Evolutionary conservation across 2,329 filamentous ascomycete species (phyloP), one percentile per base, ranked within the genome.

Genomic region (Ascochyta clinopodiicola): DNA sequence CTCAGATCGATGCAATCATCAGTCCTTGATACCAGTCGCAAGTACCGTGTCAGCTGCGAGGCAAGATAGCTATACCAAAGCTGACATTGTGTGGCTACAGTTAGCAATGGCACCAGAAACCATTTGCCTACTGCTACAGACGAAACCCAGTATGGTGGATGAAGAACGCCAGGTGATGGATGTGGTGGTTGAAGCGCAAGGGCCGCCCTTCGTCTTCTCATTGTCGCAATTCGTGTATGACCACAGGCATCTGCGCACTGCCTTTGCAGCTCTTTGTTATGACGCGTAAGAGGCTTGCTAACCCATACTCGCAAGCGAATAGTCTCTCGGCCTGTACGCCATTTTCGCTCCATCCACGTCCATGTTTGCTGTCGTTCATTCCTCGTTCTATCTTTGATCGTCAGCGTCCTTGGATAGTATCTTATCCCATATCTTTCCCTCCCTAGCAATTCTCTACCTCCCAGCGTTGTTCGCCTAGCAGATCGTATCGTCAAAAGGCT

Each of bases 261-360:
- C 36, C 32, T 47, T 22, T 21, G 39, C 10, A n/a, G 15, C 40
- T 31, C 60, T 56, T 60, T 60, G 57, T 59, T 31, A 29, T 19
- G 7, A 25, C 25, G 19, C 25, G 31, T 32, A 38, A 19, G 48
- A 52, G 51, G 54, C 48, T 46, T 45, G 19, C 24, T 34, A 40
- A 46, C 29, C 40, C 27, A 21, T 17, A 5, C 12, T 42, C 31
- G 15, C n/a, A 39, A 44, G 47, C 59, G 37, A 63, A 60, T 61
- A 36, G 31, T 13, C 44, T 27, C 35, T 13, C 25, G 36, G 24
- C 29, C 8, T 38, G 12, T 54, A 54, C 53, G 57, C 61, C 59
- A 51, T 49, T 42, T 32, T 54, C 56, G 51, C 27, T 21, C 35
- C 27, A 29, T 19, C 42, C 40, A 54, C 24, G 24, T 52, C 37